Evolutionary conservation across 2,329 filamentous ascomycete genomes (phyloP).

Genomic region (Botrytis cinerea): DNA sequence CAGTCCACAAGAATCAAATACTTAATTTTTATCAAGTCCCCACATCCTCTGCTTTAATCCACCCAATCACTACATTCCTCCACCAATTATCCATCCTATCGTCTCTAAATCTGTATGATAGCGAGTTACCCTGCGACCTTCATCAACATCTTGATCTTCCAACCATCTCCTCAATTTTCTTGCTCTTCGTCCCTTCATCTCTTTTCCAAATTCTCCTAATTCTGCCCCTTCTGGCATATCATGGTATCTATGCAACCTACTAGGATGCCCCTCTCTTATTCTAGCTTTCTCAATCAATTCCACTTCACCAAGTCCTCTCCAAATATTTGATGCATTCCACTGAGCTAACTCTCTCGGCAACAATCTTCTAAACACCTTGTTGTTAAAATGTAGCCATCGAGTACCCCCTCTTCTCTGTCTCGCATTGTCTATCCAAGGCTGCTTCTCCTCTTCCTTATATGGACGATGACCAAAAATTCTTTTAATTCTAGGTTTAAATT

Average conservation of each 20-base stretch:
- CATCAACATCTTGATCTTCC: background rate
- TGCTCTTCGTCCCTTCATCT: background rate
- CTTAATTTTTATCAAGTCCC: background rate
- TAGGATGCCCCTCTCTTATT: background rate
- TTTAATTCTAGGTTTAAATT: conserved; percentile 3
- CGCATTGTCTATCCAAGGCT: background rate
- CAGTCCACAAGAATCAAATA: background rate
- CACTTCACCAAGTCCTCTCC: background rate
- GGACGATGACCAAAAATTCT: background rate
- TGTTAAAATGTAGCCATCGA: conserved; percentile 1
- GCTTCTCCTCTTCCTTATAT: background rate
- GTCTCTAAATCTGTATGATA: background rate
- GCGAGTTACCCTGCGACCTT: background rate
- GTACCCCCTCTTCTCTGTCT: background rate
- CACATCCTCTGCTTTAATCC: background rate
- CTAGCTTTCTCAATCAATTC: background rate
- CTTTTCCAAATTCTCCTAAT: background rate
- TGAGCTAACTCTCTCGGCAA: conserved; percentile 1
- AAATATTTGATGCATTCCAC: conserved; percentile 10
- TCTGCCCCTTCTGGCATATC: background rate
- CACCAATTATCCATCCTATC: background rate
- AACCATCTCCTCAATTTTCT: conserved; percentile 5
- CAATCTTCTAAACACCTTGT: background rate
- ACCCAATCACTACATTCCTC: too few relatives aligned
- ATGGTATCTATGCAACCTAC: background rate